phyloP scores from a whole-genome alignment of 257 asterid species.

The Przewalskia tangutica region DNA sequence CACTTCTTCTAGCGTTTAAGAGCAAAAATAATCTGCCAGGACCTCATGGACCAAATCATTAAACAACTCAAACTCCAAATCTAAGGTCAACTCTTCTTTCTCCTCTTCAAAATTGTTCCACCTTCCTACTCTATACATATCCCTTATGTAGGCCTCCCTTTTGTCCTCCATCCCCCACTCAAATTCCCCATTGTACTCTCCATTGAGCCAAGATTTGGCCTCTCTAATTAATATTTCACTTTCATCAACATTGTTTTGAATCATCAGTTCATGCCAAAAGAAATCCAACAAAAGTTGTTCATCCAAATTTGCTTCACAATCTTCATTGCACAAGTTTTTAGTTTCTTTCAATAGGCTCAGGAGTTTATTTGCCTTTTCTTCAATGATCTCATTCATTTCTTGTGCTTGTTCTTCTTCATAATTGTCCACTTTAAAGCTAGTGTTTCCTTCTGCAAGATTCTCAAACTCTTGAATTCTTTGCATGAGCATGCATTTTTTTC shows the following conservation, averaged over 20 bases:
- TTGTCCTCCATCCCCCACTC: constrained; percentile 40
- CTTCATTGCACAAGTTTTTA: neutral
- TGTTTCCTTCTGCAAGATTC: neutral
- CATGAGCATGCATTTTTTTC: constrained; percentile 20
- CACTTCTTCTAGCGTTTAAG: neutral
- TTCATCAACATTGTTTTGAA: neutral
- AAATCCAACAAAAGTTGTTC: neutral
- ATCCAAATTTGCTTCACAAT: neutral
- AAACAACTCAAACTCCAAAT: constrained; percentile 30
- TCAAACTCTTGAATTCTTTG: constrained; percentile 17
- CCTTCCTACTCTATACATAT: constrained; percentile 31
- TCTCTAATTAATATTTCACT: neutral
- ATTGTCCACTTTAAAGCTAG: neutral
- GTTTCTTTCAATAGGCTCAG: constrained; percentile 8
- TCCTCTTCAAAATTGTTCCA: constrained; percentile 38
- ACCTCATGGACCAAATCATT: constrained; percentile 35
- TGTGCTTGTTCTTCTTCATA: neutral
- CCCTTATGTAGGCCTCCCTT: constrained; percentile 34
- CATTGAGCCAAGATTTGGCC: constrained; percentile 32
- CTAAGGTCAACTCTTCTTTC: constrained; percentile 25
- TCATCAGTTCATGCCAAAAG: neutral
- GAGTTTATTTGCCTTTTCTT: constrained; percentile 28
- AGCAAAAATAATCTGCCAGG: constrained; percentile 7
- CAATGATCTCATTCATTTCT: neutral
- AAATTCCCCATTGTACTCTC: constrained; percentile 21